Conservation (phyloP, 495 filamentous ascomycete species). For the Penicillium herquei region DNA sequence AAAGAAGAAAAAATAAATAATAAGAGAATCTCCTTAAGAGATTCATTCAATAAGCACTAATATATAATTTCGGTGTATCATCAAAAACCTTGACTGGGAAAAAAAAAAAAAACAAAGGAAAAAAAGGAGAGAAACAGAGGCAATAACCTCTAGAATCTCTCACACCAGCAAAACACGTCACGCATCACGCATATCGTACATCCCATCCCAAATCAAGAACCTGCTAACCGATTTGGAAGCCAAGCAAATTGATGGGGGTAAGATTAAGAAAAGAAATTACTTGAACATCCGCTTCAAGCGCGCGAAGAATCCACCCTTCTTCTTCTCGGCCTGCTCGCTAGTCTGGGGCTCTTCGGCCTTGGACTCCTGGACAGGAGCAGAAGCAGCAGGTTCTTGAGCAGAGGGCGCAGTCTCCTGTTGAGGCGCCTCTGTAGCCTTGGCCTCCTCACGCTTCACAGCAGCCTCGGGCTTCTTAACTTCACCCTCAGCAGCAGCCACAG, state of each 20-base stretch:
- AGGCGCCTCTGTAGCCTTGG: conserved; percentile 39
- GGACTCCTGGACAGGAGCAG: conserved; percentile 7
- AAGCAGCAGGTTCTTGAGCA: conserved; percentile 3
- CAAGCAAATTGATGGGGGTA: too few species aligned
- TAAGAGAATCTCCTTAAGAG: neutral
- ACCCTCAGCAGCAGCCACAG: conserved; percentile 13
- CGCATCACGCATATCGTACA: conserved; percentile 26
- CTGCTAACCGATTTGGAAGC: too few species aligned
- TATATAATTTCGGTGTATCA: conserved; percentile 38
- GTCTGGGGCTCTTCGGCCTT: conserved; percentile 16
- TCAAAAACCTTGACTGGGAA: conserved; percentile 17
- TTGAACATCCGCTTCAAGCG: conserved; percentile 34
- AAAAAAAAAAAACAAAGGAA: neutral
- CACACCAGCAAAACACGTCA: conserved; percentile 2
- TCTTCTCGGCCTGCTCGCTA: conserved; percentile 19
- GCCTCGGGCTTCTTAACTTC: conserved; percentile 29
- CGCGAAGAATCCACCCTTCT: conserved; percentile 31
- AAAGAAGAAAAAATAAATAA: neutral
- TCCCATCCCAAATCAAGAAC: conserved; percentile 4
- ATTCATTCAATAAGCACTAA: conserved; percentile 25
- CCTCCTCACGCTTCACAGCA: conserved; percentile 24
- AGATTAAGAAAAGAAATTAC: conserved; percentile 7
- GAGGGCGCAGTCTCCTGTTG: conserved; percentile 30
- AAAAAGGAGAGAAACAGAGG: neutral
- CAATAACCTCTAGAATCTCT: neutral